phyloP scores from a whole-genome alignment of 2,329 filamentous ascomycete species.

The Albophoma yamanashiensis region DNA sequence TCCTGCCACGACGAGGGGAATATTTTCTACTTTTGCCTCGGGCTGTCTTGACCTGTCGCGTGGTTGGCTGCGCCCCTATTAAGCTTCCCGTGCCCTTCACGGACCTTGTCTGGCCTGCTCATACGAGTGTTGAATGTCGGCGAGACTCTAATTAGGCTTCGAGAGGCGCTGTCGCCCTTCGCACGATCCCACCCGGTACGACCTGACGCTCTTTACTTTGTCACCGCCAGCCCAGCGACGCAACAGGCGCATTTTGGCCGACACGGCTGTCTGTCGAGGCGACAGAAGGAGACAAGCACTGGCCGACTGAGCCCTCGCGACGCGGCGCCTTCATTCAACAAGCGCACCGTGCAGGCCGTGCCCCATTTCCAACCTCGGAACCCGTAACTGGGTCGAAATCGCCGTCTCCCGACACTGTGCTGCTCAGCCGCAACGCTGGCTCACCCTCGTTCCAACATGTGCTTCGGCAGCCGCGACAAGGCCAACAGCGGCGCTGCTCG shows the following conservation, averaged over 20 bases:
- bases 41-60: neutral
- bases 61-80: neutral
- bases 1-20: neutral
- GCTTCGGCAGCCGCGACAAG: conserved; percentile 48
- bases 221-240: neutral
- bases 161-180: neutral
- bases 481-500: conserved; percentile 38
- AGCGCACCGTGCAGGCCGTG: neutral
- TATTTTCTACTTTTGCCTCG: neutral
- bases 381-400: neutral
- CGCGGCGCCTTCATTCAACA: neutral
- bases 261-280: neutral
- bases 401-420: neutral
- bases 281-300: neutral
- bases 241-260: neutral
- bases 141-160: neutral
- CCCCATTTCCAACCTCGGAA: neutral
- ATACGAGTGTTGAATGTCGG: neutral
- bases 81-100: neutral
- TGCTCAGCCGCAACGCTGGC: neutral
- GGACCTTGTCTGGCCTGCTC: neutral
- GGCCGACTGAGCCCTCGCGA: neutral
- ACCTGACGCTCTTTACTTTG: neutral
- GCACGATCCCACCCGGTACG: neutral
- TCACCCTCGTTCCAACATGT: conserved; percentile 33